Percentiles rank a stretch among this genome's conserved stretches.
Conservation (phyloP, 306 rosid species). For the Lagenaria siceraria region DNA sequence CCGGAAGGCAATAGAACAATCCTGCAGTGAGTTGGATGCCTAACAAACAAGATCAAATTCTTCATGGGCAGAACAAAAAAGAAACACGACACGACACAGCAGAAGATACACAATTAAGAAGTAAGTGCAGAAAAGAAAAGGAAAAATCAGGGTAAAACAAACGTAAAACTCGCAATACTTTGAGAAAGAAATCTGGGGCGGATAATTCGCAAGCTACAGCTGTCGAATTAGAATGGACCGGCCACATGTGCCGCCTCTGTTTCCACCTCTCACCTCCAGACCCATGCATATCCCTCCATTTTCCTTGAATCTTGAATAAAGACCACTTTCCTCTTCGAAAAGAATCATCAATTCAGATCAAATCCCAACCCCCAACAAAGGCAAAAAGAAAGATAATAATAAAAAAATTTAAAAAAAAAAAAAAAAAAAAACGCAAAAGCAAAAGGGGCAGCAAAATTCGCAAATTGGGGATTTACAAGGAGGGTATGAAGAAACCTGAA, state of each 20-base stretch:
- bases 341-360: conserved; percentile 84
- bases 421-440: background rate
- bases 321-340: conserved; percentile 48
- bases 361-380: conserved; percentile 26
- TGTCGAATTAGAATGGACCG: conserved; percentile 74
- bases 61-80: background rate
- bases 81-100: background rate
- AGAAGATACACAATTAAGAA: background rate
- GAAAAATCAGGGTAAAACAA: background rate
- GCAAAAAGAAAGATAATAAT: background rate
- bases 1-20: background rate
- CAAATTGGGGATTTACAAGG: background rate
- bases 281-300: conserved; percentile 97
- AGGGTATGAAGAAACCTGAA: conserved; percentile 31
- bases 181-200: conserved; percentile 40
- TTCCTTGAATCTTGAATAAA: conserved; percentile 45
- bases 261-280: conserved; percentile 70
- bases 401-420: background rate
- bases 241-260: conserved; percentile 99
- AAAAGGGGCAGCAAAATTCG: conserved; percentile 28
- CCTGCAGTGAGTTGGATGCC: background rate
- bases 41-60: background rate
- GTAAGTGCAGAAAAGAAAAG: background rate
- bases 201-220: conserved; percentile 67
- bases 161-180: conserved; percentile 31